Evolutionary conservation across 495 filamentous ascomycete genomes (phyloP).

Genomic region (Lindgomyces ingoldianus): DNA sequence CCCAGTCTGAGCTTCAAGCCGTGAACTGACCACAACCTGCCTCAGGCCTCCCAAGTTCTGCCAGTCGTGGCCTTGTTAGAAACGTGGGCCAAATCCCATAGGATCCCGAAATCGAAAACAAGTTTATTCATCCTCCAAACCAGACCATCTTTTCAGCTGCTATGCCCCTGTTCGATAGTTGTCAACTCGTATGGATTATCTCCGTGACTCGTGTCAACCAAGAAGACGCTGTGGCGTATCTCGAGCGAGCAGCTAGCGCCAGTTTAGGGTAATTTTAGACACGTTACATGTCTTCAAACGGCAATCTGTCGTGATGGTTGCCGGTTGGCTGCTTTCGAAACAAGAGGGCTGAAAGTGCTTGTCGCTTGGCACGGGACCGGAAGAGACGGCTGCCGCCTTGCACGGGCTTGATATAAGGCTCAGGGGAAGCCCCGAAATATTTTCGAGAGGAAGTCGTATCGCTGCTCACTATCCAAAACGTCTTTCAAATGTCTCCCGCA

Average conservation of each 20-base stretch:
- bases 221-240: not conserved
- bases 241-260: not conserved
- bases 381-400: not conserved
- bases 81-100: not conserved
- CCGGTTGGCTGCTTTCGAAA: not conserved
- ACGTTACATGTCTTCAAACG: not conserved
- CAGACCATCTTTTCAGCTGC: not conserved
- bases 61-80: no score
- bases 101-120: not conserved
- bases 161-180: not conserved
- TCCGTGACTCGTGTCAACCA: conserved; percentile 12
- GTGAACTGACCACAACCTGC: not conserved
- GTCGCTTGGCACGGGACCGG: not conserved
- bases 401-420: not conserved
- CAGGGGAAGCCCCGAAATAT: not conserved
- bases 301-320: not conserved
- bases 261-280: conserved; percentile 7
- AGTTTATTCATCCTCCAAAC: not conserved
- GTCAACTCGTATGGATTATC: conserved; percentile 10
- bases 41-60: not conserved
- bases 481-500: no score
- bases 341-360: not conserved
- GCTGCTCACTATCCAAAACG: not conserved
- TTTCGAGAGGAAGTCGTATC: not conserved
- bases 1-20: no score